Evolutionary conservation across 257 asterid genomes (phyloP), one percentile per base, ranked within the genome.

Genomic region (Gentiana macrophylla): DNA sequence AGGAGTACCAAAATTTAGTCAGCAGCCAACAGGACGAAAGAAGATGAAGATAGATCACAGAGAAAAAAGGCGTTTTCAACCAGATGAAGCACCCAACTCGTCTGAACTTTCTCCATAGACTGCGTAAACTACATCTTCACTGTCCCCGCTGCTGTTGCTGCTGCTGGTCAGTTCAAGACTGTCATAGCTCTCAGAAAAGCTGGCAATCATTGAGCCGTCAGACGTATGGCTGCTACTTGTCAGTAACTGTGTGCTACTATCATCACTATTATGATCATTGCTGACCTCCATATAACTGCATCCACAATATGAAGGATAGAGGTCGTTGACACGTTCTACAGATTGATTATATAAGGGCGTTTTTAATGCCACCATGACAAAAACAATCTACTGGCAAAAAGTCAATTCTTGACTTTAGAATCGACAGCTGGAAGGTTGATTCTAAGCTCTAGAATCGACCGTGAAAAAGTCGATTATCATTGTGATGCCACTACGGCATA

Each of bases 91-190:
- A 65, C 73, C 86, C 47, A 74, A 74, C 68, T 80, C 90, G 41
- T 80, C 86, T 10, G 85, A 75, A 62, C 79, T 79, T 57, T 72
- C 95, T 43, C 55, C 89, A 35, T 55, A 66, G 50, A 61, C 53
- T 55, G 59, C 70, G 60, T 53, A 72, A 49, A 58, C 50, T 59
- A 70, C 52, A 67, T 57, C 60, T 43, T 70, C 73, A 62, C 62
- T 69, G 63, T 72, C 86, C 54, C 79, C 90, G 12, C 66, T 75
- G n/a, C 80, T 82, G 50, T 84, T 80, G 49, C 66, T 75, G n/a
- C 80, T 82, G 50, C 86, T 80, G 49, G 88, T 74, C 56, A 62
- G 87, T 67, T 74, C 84, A 52, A 83, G 79, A 64, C 60, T 70
- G 67, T 79, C 75, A 71, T 73, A 75, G 73, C 79, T 73, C 62